Conservation (phyloP, 2,329 filamentous ascomycete species). For the Conoideocrella luteorostrata region DNA sequence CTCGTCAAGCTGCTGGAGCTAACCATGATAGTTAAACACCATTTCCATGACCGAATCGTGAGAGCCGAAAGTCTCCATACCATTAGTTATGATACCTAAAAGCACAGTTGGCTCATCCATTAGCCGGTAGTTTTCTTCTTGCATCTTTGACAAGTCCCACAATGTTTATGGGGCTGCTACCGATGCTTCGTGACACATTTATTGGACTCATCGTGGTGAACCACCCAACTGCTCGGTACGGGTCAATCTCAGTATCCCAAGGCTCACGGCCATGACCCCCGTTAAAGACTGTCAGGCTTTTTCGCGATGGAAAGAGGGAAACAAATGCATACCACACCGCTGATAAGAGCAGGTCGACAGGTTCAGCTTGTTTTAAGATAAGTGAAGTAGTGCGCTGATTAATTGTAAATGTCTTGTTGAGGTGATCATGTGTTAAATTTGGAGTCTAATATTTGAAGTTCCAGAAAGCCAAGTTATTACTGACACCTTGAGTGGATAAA, state of each 20-base stretch:
- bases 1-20: slow-evolving; percentile 13
- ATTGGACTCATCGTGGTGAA: slow-evolving; percentile 29
- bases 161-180: background rate
- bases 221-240: slow-evolving; percentile 30
- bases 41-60: slow-evolving; percentile 8
- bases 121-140: background rate
- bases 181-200: background rate
- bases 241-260: slow-evolving; percentile 22
- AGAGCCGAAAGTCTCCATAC: background rate
- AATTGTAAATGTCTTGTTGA: slow-evolving; percentile 2
- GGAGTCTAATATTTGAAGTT: background rate
- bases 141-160: slow-evolving; percentile 2
- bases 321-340: slow-evolving; percentile 23
- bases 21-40: slow-evolving; percentile 11
- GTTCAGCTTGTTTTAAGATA: slow-evolving; percentile 12
- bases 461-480: slow-evolving; percentile 2
- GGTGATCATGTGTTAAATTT: slow-evolving; percentile 5
- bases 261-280: slow-evolving; percentile 22
- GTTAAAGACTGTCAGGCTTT: slow-evolving; percentile 21
- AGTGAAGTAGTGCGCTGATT: slow-evolving; percentile 5
- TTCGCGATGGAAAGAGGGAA: slow-evolving; percentile 19
- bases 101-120: slow-evolving; percentile 7
- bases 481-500: slow-evolving; percentile 1
- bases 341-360: slow-evolving; percentile 27
- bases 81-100: background rate